phyloP scores from a whole-genome alignment of 139 green algal genomes.

The Axilococcus clingmanii region DNA sequence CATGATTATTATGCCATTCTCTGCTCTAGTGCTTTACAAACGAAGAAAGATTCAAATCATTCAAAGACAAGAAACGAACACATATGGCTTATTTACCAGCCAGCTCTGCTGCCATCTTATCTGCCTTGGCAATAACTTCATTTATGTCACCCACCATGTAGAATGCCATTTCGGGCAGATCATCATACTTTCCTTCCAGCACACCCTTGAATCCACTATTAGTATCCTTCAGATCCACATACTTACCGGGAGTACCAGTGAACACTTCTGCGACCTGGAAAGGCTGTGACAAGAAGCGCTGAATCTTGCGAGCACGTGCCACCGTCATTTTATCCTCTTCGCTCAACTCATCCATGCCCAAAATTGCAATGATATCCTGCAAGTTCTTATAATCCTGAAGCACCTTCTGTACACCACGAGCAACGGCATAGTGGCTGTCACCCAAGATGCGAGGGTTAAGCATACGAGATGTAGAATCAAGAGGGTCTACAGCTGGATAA shows the following conservation, averaged over 20 bases:
- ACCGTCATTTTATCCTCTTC: constrained; percentile 99
- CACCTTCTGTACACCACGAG: constrained; percentile 95
- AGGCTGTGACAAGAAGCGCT: constrained; percentile 97
- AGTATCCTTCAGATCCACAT: constrained; percentile 91
- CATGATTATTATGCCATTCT: neutral
- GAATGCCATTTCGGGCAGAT: constrained; percentile 98
- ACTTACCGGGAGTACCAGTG: constrained; percentile 93
- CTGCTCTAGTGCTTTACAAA: neutral
- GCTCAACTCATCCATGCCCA: constrained; percentile 99
- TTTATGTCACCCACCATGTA: constrained; percentile 98
- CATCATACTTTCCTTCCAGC: constrained; percentile 92
- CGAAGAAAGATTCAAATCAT: neutral
- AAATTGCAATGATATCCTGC: constrained; percentile 99
- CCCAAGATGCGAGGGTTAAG: constrained; percentile 90
- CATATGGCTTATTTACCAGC: constrained; percentile 7
- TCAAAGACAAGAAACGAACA: neutral
- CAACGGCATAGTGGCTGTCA: constrained; percentile 89
- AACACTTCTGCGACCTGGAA: constrained; percentile 99
- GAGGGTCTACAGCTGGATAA: constrained; percentile 98
- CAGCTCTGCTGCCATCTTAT: constrained; percentile 46
- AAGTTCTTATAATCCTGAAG: constrained; percentile 97
- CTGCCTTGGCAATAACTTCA: constrained; percentile 69
- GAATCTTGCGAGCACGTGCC: constrained; percentile 95
- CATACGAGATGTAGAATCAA: constrained; percentile 98
- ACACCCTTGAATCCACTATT: constrained; percentile 89